phyloP scores from a whole-genome alignment of 1,284 basidiomycete species.

The Cystobasidium slooffiae region DNA sequence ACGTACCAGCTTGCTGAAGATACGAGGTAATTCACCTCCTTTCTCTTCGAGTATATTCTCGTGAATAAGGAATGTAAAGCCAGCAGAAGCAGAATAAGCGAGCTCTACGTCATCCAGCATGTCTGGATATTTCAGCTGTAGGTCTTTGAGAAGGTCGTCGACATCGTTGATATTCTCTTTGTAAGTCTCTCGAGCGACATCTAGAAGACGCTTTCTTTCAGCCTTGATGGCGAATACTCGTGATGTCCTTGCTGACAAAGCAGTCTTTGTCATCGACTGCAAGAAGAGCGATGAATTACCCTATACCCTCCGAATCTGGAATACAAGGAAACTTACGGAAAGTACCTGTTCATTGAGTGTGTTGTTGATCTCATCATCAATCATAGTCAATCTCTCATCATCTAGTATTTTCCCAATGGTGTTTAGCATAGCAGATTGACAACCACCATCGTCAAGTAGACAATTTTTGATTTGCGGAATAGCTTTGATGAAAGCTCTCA shows the following conservation, averaged over 20 bases:
- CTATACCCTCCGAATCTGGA: neutral
- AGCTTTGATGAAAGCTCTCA: constrained; percentile 71
- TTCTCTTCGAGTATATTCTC: constrained; percentile 48
- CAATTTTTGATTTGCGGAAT: constrained; percentile 68
- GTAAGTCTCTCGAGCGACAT: constrained; percentile 86
- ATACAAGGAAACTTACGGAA: constrained; percentile 10
- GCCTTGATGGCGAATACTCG: constrained; percentile 52
- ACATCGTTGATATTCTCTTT: constrained; percentile 88
- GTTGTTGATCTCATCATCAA: constrained; percentile 66
- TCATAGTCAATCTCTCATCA: constrained; percentile 69
- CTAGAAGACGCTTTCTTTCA: constrained; percentile 66
- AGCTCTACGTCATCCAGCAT: constrained; percentile 28
- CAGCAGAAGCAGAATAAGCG: constrained; percentile 15
- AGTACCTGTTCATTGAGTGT: constrained; percentile 71
- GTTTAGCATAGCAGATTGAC: constrained; percentile 66
- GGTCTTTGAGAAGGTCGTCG: constrained; percentile 62
- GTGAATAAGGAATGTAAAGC: constrained; percentile 46
- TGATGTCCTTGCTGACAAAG: constrained; percentile 42
- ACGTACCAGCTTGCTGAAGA: constrained; percentile 51
- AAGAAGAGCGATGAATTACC: neutral
- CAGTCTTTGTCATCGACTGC: constrained; percentile 33
- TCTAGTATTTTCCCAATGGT: constrained; percentile 73
- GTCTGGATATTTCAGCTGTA: constrained; percentile 25
- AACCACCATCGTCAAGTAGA: constrained; percentile 60
- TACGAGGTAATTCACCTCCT: constrained; percentile 41